Conservation (phyloP, 2,329 filamentous ascomycete genomes). For the Sporothrix schenckii region DNA sequence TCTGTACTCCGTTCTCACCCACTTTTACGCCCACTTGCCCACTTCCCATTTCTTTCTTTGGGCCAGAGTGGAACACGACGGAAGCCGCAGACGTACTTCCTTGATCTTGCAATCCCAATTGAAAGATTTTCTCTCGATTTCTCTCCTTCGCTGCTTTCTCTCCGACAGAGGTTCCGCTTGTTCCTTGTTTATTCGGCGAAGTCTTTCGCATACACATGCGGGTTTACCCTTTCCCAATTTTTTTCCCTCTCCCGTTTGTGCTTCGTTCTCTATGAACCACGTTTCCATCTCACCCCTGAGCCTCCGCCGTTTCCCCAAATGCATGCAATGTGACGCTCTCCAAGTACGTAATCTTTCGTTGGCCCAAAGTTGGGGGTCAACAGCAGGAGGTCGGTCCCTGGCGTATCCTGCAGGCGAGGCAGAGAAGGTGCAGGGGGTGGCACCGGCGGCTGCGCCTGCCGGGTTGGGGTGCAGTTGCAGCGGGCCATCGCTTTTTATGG, state of each 20-base stretch:
- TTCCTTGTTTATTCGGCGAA: not conserved
- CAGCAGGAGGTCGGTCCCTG: too few species aligned
- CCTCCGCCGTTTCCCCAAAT: slow-evolving; percentile 9
- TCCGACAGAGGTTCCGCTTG: slow-evolving; percentile 12
- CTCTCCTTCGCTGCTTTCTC: not conserved
- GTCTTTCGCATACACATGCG: not conserved
- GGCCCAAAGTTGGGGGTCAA: not conserved
- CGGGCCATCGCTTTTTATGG: slow-evolving; percentile 15
- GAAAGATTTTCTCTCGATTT: not conserved
- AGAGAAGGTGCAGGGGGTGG: slow-evolving; percentile 7
- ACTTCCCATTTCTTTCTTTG: slow-evolving; percentile 3
- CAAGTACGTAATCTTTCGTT: slow-evolving; percentile 20
- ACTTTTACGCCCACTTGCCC: slow-evolving; percentile 4
- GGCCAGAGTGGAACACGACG: slow-evolving; percentile 8
- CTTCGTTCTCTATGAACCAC: not conserved
- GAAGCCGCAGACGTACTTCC: not conserved
- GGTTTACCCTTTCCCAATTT: not conserved
- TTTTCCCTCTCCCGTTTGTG: too few species aligned
- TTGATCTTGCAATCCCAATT: not conserved
- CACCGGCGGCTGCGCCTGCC: slow-evolving; percentile 11
- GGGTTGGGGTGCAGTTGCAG: slow-evolving; percentile 19
- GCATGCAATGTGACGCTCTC: slow-evolving; percentile 27
- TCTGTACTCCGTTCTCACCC: not conserved
- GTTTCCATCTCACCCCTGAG: too few species aligned
- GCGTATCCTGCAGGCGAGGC: not conserved